Evolutionary conservation across 208 protist species (phyloP).

Genomic region (Naegleria fowleri): DNA sequence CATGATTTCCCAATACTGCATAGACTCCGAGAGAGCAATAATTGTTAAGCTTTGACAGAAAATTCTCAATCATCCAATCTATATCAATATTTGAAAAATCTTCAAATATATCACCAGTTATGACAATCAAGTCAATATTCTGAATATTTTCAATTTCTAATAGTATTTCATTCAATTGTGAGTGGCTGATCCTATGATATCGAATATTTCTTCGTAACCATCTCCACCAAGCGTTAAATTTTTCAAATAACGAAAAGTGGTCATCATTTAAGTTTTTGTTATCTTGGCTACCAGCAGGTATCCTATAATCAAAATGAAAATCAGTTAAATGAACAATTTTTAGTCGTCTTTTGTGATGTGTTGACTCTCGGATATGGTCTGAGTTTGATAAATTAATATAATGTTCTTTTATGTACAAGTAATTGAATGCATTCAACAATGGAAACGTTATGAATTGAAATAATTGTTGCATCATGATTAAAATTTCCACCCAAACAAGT

Average conservation of each 20-base stretch:
- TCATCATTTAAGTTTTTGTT: background rate
- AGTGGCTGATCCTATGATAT: background rate
- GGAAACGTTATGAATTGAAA: background rate
- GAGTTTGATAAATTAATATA: background rate
- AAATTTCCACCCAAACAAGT: background rate
- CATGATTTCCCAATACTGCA: background rate
- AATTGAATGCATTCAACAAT: background rate
- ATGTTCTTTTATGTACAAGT: background rate
- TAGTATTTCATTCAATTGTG: background rate
- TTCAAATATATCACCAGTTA: background rate
- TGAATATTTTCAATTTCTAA: background rate
- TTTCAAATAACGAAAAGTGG: too few species aligned
- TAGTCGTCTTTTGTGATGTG: background rate
- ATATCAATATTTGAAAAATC: background rate
- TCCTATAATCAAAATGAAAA: slow-evolving; percentile 5
- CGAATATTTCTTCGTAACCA: background rate
- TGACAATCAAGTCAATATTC: background rate
- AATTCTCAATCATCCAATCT: background rate
- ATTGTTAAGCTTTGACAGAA: background rate
- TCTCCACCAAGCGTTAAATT: background rate
- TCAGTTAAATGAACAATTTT: slow-evolving; percentile 3
- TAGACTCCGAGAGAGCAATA: background rate
- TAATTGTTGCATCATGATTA: background rate
- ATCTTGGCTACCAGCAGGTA: background rate
- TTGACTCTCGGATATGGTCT: background rate